Evolutionary conservation across 164 flowering plant species (phyloP).

Genomic region (Magnolia changhungtana): DNA sequence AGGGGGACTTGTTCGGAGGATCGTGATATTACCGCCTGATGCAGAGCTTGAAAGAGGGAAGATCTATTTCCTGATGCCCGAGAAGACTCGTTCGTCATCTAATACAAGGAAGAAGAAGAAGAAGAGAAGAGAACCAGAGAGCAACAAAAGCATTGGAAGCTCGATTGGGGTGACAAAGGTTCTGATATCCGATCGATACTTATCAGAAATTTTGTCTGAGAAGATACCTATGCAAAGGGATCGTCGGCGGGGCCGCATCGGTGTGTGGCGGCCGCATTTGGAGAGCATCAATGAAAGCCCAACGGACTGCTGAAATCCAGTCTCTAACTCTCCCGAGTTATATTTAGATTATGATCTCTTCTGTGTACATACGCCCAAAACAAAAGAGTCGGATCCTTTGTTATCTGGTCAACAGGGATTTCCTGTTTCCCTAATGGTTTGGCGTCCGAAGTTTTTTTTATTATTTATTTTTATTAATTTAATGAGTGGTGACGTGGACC

Average conservation of each 20-base stretch:
- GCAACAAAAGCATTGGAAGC: background rate
- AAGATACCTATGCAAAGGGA: constrained; percentile 60
- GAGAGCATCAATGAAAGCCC: constrained; percentile 78
- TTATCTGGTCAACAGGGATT: no score
- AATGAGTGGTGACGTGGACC: no score
- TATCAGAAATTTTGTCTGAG: constrained; percentile 76
- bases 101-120: constrained; percentile 26
- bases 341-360: background rate
- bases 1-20: constrained; percentile 42
- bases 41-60: constrained; percentile 86
- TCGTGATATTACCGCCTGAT: constrained; percentile 73
- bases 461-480: no score
- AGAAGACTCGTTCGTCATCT: constrained; percentile 24
- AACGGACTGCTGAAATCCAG: constrained; percentile 19
- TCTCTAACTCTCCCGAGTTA: background rate
- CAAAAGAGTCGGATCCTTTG: no score
- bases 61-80: constrained; percentile 65
- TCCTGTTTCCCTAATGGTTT: no score
- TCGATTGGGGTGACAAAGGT: constrained; percentile 22
- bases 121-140: constrained; percentile 17
- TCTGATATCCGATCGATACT: constrained; percentile 63
- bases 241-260: constrained; percentile 70
- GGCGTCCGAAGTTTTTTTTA: no score
- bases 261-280: constrained; percentile 85
- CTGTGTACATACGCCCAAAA: background rate